These are phyloP conservation scores for Parasarocladium wereldwijsianum DNA, from an alignment of 2,329 filamentous ascomycete species.

Conservation along the genomic window DNA sequence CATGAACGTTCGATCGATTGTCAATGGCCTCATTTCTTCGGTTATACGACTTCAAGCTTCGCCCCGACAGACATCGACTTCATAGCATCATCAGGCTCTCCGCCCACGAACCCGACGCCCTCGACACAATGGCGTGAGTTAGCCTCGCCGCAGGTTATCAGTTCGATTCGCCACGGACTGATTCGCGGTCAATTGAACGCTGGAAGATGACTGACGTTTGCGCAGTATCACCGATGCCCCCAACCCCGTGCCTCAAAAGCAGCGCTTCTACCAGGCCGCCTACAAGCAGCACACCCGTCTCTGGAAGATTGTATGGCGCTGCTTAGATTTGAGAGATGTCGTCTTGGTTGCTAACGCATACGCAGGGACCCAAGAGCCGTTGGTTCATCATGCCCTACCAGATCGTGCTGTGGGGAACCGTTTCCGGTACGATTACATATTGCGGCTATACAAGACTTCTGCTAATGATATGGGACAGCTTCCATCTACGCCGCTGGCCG, in stretches of 20 bases:
- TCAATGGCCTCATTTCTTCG: too few species aligned
- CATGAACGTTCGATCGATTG: too few species aligned
- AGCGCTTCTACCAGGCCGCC: constrained; percentile 61
- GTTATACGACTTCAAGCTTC: too few species aligned
- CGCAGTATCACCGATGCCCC: constrained; percentile 50
- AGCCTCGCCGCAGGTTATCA: constrained; percentile 22
- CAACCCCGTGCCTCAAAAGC: constrained; percentile 64
- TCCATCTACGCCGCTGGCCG: constrained; percentile 60
- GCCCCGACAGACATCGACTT: too few species aligned
- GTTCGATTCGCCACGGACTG: constrained; percentile 5
- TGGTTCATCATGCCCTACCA: constrained; percentile 56
- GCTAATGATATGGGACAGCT: constrained; percentile 21
- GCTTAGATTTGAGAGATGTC: neutral
- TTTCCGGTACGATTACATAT: constrained; percentile 37
- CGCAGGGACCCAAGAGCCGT: constrained; percentile 49
- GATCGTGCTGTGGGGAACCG: constrained; percentile 44
- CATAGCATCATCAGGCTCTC: too few species aligned
- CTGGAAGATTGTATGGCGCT: constrained; percentile 58
- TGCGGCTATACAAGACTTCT: constrained; percentile 3
- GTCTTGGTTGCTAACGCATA: constrained; percentile 2
- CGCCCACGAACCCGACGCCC: too few species aligned
- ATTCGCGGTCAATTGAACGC: constrained; percentile 4
- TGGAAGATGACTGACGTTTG: constrained; percentile 2
- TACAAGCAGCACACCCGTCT: constrained; percentile 54
- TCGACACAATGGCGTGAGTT: too few species aligned